Conservation (phyloP, 2,329 filamentous ascomycete genomes). For the Sclerotiophoma versabilis region DNA sequence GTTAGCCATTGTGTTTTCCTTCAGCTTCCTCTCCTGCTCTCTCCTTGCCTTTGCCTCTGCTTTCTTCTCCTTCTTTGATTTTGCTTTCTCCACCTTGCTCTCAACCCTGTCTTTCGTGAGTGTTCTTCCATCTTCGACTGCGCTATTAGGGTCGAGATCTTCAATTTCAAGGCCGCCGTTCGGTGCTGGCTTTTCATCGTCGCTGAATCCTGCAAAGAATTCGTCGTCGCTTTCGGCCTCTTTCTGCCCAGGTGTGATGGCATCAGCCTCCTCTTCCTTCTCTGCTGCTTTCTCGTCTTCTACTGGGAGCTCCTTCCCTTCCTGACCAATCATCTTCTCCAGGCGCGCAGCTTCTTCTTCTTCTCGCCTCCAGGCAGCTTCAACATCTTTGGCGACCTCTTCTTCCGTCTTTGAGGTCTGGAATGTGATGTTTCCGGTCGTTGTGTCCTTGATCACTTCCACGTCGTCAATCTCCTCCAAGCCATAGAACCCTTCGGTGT, state of each 20-base stretch:
- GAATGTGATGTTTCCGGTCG: slow-evolving; percentile 59
- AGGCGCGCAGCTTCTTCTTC: slow-evolving; percentile 30
- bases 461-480: slow-evolving; percentile 92
- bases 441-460: slow-evolving; percentile 71
- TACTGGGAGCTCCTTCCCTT: slow-evolving; percentile 15
- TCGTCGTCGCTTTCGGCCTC: slow-evolving; percentile 53
- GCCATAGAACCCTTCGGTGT: slow-evolving; percentile 92
- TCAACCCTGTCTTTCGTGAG: slow-evolving; percentile 19
- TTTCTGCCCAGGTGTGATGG: slow-evolving; percentile 36
- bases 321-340: slow-evolving; percentile 32
- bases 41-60: slow-evolving; percentile 28
- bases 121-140: slow-evolving; percentile 25
- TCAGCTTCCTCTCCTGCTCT: slow-evolving; percentile 22
- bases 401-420: slow-evolving; percentile 40
- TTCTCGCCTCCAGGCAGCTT: slow-evolving; percentile 30
- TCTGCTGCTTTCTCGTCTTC: slow-evolving; percentile 13
- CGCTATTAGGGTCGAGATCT: slow-evolving; percentile 26
- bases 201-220: slow-evolving; percentile 21
- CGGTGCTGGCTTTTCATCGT: slow-evolving; percentile 25
- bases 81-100: slow-evolving; percentile 16
- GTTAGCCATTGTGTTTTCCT: slow-evolving; percentile 19
- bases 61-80: slow-evolving; percentile 26
- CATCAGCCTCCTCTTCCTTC: slow-evolving; percentile 17
- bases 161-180: slow-evolving; percentile 15
- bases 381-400: slow-evolving; percentile 31